A percentile compares a stretch with the other conserved stretches of the same genome.
Conservation (phyloP, 2,329 filamentous ascomycete species). For the Penicillium sp. region DNA sequence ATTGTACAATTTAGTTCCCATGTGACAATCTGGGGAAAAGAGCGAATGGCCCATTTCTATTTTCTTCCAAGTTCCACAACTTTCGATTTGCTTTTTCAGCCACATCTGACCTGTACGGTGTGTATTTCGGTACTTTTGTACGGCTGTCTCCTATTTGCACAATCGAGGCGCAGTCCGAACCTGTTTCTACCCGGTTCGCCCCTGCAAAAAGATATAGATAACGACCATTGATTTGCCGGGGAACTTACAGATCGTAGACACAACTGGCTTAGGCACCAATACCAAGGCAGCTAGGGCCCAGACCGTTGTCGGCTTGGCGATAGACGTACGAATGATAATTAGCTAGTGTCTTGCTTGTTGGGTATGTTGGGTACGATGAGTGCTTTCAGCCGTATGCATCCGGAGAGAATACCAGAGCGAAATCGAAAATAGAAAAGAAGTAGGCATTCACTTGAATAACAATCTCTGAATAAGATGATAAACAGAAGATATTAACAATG, state of each 20-base stretch:
- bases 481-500: too few relatives aligned
- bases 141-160: not conserved
- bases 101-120: not conserved
- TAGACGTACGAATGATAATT: not conserved
- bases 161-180: not conserved
- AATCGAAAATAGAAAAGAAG: too few relatives aligned
- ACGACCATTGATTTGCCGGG: not conserved
- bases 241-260: not conserved
- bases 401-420: too few relatives aligned
- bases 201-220: not conserved
- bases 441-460: too few relatives aligned
- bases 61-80: constrained; percentile 1
- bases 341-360: not conserved
- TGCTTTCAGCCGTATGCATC: not conserved
- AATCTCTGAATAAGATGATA: too few relatives aligned
- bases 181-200: not conserved
- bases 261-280: constrained; percentile 1
- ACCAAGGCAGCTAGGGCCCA: not conserved
- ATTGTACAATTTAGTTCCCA: not conserved
- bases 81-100: constrained; percentile 2
- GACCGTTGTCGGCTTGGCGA: not conserved
- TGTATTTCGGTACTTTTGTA: not conserved
- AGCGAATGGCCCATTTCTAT: not conserved
- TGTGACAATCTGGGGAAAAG: not conserved
- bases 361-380: not conserved